These are phyloP conservation scores for Colletotrichum godetiae DNA, from an alignment of 2,329 filamentous ascomycete genomes.

Conservation along the genomic window DNA sequence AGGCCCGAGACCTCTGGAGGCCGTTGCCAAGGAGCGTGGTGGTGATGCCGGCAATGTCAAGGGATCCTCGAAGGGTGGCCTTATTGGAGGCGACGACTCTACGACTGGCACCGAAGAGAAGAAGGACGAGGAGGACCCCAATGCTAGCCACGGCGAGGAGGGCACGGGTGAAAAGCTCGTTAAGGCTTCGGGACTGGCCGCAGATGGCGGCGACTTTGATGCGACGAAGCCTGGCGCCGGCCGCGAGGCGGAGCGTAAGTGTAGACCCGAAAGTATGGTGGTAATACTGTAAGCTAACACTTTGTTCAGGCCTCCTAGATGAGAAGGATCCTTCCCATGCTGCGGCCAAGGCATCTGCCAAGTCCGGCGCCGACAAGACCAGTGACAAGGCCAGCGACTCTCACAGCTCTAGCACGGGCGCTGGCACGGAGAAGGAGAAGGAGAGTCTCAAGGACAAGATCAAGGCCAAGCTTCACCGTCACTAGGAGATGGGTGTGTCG, in stretches of 20 bases:
- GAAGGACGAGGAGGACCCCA: constrained; percentile 33
- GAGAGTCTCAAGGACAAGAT: constrained; percentile 71
- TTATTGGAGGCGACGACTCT: constrained; percentile 18
- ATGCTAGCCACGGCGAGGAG: constrained; percentile 42
- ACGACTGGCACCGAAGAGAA: constrained; percentile 27
- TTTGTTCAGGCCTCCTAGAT: constrained; percentile 60
- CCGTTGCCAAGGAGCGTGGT: constrained; percentile 47
- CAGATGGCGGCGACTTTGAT: constrained; percentile 77
- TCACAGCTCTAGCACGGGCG: constrained; percentile 36
- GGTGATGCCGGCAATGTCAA: constrained; percentile 44
- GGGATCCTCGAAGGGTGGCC: constrained; percentile 31
- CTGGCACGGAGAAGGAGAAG: constrained; percentile 51
- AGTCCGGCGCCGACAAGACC: constrained; percentile 37
- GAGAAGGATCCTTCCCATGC: constrained; percentile 52
- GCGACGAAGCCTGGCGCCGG: constrained; percentile 72
- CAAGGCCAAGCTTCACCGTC: constrained; percentile 74
- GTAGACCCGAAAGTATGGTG: not conserved
- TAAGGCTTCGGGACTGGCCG: constrained; percentile 66
- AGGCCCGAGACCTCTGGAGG: constrained; percentile 55
- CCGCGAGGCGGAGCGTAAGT: constrained; percentile 72
- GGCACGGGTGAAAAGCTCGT: constrained; percentile 69
- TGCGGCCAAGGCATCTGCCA: constrained; percentile 29
- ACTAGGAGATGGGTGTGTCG: constrained; percentile 40
- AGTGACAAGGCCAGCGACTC: constrained; percentile 34
- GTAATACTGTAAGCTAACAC: constrained; percentile 37